Evolutionary conservation across 73 alveolate species (phyloP), one percentile per base, ranked within the genome.

Genomic region (Blepharisma japonicum): DNA sequence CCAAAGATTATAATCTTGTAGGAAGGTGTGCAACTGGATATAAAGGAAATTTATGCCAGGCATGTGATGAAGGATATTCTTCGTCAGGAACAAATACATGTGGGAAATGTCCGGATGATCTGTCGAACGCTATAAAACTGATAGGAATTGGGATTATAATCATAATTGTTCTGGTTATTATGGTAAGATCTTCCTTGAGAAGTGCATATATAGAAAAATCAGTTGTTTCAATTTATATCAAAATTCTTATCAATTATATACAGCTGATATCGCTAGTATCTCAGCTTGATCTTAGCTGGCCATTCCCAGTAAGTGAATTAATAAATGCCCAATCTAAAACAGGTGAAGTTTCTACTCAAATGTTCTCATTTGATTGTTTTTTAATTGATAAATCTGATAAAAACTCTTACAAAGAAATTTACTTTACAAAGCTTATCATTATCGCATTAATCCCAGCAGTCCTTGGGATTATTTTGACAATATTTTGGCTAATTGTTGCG

Each of bases 291-390:
- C 53, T 80, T 42, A 7, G 67, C 27, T 80, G 87, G 87, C 87
- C 87, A 18, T 6, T 11, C 23, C 51, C 18, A 21, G 81, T 80
- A 6, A 68, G 46, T 39, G 74, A n/a, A 4, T 68, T 80, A 20
- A 42, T 80, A 11, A 14, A 27, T 32, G 55, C 66, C 6, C 77
- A 78, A 68, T 9, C 55, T 18, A 78, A 78, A 20, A 53, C 74
- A 23, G 71, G 76, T 0, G 11, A 68, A 6, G 45, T 67, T 1
- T 70, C 82, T 7, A 71, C 45, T n/a, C 55, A 45, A 9, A 47
- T 80, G 11, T 25, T 80, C 55, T 80, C 87, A 71, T 18, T 80
- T 80, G 87, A 80, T 51, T 80, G 87, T 54, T 80, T 80, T 32
- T 25, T 80, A 46, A 56, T 50, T 21, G 23, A 45, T 3, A 32